Conservation (phyloP, 192 early-diverging fungal genomes). For the Kickxella alabastrina region DNA sequence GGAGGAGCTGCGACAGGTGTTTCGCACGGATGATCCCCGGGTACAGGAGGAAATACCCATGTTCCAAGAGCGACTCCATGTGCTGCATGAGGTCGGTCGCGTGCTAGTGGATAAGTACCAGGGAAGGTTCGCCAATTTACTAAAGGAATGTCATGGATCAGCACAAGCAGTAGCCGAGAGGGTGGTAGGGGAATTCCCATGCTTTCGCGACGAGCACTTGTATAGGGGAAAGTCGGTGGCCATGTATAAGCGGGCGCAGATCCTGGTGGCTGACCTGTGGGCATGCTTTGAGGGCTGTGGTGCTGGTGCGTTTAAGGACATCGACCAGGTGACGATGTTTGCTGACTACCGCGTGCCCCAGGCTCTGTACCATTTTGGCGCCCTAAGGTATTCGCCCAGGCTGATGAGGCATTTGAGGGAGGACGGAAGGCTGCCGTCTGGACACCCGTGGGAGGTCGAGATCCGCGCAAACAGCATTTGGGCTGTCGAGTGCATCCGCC, state of each 20-base stretch:
- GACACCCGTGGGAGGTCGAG: constrained; percentile 68
- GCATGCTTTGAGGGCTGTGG: constrained; percentile 73
- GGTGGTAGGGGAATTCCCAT: constrained; percentile 58
- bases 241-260: constrained; percentile 80
- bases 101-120: constrained; percentile 59
- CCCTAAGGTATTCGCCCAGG: constrained; percentile 62
- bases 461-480: constrained; percentile 78
- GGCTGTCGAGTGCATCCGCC: constrained; percentile 62
- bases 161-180: constrained; percentile 56
- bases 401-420: constrained; percentile 47
- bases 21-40: constrained; percentile 56
- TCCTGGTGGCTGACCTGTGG: constrained; percentile 83
- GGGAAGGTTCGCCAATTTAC: constrained; percentile 60
- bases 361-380: constrained; percentile 66
- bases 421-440: constrained; percentile 45
- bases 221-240: constrained; percentile 57
- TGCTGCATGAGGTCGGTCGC: constrained; percentile 67
- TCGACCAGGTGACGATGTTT: constrained; percentile 84
- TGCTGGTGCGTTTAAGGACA: constrained; percentile 64
- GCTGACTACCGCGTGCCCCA: constrained; percentile 83
- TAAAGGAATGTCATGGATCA: constrained; percentile 52
- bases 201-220: constrained; percentile 62
- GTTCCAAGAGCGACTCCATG: constrained; percentile 55
- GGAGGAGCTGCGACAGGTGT: constrained; percentile 53
- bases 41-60: constrained; percentile 57